Conservation (phyloP, 768 basidiomycete genomes). For the Leucosporidium scottii region DNA sequence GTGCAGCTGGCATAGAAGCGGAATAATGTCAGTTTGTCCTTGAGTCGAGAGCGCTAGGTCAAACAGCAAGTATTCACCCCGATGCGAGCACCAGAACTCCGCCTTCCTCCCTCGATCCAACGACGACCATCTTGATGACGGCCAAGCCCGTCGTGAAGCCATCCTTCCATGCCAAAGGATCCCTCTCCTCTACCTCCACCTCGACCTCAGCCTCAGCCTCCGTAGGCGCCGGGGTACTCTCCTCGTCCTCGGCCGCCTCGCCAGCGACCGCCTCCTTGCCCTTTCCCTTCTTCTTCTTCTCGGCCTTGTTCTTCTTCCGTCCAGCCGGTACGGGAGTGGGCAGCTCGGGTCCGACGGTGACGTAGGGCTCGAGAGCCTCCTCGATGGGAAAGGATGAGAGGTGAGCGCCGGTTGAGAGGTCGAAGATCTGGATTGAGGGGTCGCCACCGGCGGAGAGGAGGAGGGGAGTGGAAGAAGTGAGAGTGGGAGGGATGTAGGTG, state of each 20-base stretch:
- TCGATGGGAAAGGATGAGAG: conserved; percentile 17
- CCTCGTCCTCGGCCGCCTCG: background rate
- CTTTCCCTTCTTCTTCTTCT: conserved; percentile 11
- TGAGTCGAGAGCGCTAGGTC: background rate
- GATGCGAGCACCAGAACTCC: conserved; percentile 25
- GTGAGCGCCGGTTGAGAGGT: conserved; percentile 52
- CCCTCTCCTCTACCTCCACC: background rate
- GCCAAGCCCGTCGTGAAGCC: conserved; percentile 26
- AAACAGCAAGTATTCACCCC: conserved; percentile 6
- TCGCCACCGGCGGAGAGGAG: conserved; percentile 90
- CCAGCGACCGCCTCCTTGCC: background rate
- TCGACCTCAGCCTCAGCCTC: background rate
- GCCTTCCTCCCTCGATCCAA: conserved; percentile 16
- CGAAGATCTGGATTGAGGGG: conserved; percentile 64
- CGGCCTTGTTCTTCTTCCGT: conserved; percentile 20
- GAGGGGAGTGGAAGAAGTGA: conserved; percentile 1
- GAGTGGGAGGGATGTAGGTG: conserved; percentile 15
- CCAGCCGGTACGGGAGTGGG: conserved; percentile 10
- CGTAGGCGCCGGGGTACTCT: background rate
- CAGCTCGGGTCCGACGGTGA: conserved; percentile 17
- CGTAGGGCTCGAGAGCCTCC: background rate
- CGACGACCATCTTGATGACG: conserved; percentile 25
- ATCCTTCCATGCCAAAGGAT: background rate
- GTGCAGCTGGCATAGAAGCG: background rate
- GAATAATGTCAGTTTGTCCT: background rate